Conservation (phyloP, 805 yeast species). For the Pichia kluyveri region DNA sequence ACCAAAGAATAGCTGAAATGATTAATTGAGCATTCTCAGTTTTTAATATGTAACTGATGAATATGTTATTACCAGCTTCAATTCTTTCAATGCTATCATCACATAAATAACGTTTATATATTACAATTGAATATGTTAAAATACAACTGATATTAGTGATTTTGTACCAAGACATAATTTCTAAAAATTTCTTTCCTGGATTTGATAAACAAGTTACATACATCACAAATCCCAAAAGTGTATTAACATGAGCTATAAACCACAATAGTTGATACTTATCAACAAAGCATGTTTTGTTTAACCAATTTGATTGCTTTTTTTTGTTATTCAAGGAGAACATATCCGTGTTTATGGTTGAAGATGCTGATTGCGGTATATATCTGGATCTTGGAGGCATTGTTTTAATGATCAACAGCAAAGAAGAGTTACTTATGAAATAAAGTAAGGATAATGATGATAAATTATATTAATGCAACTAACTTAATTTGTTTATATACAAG, state of each 20-base stretch:
- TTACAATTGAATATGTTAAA: conserved; percentile 22
- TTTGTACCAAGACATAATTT: conserved; percentile 15
- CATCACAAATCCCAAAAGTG: conserved; percentile 11
- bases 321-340: neutral
- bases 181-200: conserved; percentile 6
- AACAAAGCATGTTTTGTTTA: neutral
- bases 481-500: neutral
- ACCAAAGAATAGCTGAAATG: conserved; percentile 30
- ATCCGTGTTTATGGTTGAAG: neutral
- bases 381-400: neutral
- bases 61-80: conserved; percentile 9
- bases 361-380: neutral
- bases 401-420: neutral
- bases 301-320: neutral
- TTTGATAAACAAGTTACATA: conserved; percentile 8
- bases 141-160: conserved; percentile 18
- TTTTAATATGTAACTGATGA: conserved; percentile 28
- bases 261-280: conserved; percentile 1
- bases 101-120: conserved; percentile 19
- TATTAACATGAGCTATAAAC: neutral
- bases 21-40: conserved; percentile 34
- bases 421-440: neutral
- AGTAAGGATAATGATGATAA: no score
- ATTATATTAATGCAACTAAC: no score
- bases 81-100: conserved; percentile 3